Conservation (phyloP, 345 rosid genomes). For the Citropsis articulata region DNA sequence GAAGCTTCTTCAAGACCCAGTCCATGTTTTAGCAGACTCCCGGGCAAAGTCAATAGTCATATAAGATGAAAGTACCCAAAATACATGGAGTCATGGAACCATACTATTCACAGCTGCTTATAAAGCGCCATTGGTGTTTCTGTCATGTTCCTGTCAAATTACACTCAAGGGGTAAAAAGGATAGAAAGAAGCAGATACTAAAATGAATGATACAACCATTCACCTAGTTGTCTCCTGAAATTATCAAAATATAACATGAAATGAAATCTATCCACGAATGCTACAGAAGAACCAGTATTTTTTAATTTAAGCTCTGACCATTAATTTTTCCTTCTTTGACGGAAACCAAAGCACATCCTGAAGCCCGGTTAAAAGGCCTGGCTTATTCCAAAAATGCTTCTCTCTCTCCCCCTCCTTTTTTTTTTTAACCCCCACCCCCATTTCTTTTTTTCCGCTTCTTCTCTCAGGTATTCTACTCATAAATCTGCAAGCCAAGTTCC, state of each 20-base stretch:
- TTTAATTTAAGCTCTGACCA: background rate
- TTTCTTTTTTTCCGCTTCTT: too few species aligned
- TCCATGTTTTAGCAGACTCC: background rate
- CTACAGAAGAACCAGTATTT: background rate
- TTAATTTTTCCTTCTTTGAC: background rate
- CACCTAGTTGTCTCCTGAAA: background rate
- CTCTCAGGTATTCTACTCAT: background rate
- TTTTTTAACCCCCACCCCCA: too few species aligned
- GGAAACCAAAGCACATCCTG: slow-evolving; percentile 3
- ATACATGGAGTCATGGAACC: background rate
- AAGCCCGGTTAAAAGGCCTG: background rate
- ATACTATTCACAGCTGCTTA: background rate
- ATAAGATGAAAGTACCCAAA: background rate
- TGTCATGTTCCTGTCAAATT: background rate
- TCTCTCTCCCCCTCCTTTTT: background rate
- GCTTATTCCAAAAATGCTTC: slow-evolving; percentile 15
- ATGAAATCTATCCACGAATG: background rate
- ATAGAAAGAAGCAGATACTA: background rate
- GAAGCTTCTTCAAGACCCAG: background rate
- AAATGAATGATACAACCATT: background rate
- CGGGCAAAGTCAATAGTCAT: background rate
- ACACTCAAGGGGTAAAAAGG: background rate
- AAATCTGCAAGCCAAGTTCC: background rate
- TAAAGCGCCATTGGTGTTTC: background rate
- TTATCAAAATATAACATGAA: background rate